These are phyloP conservation scores for Spizellomyces punctatus DNA, from an alignment of 192 early-diverging fungal genomes.

Conservation along the genomic window DNA sequence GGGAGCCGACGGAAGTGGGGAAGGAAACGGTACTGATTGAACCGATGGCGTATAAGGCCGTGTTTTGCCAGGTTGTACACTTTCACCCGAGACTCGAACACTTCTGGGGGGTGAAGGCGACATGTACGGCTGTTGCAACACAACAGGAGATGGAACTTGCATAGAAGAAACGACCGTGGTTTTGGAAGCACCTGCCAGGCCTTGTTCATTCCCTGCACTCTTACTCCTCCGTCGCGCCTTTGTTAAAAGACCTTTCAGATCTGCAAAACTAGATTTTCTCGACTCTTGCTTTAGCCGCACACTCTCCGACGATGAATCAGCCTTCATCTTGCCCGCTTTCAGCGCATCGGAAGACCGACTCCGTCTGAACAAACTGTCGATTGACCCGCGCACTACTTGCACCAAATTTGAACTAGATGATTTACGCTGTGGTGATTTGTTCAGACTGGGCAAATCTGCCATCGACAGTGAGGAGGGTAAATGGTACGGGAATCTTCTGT, in stretches of 20 bases:
- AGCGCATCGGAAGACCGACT: not conserved
- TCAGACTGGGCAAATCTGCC: not conserved
- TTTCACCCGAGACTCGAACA: not conserved
- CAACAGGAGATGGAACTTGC: not conserved
- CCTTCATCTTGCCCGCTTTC: not conserved
- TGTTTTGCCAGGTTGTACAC: not conserved
- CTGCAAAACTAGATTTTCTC: not conserved
- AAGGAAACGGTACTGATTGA: not conserved
- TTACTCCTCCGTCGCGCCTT: conserved; percentile 9
- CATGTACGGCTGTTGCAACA: not conserved
- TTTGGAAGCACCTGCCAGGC: not conserved
- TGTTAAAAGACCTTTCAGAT: not conserved
- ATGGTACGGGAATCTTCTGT: no score
- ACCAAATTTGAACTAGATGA: conserved; percentile 14
- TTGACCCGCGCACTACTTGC: conserved; percentile 1
- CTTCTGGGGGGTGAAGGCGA: no score
- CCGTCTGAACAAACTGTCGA: conserved; percentile 13
- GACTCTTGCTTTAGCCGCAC: not conserved
- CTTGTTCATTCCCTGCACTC: not conserved
- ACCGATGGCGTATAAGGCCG: not conserved
- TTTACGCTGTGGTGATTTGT: conserved; percentile 1
- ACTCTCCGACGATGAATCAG: not conserved
- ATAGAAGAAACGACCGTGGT: not conserved
- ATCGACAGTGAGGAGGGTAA: conserved; percentile 7
- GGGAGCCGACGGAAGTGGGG: not conserved